phyloP scores from a whole-genome alignment of 805 yeast species.

The Grigorovia humatica region DNA sequence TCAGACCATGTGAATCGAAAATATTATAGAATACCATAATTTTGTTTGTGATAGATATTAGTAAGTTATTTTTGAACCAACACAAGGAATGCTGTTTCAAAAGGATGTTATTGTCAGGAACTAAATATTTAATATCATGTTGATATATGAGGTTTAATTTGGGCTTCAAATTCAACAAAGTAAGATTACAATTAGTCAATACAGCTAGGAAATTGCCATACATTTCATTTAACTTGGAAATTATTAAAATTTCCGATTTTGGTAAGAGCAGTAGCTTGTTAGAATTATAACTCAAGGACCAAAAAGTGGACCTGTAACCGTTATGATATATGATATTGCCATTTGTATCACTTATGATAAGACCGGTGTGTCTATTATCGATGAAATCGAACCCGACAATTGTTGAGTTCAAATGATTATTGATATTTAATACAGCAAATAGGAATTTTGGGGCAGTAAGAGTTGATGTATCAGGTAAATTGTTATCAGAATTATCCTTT shows the following conservation, averaged over 20 bases:
- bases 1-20: not conserved
- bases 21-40: slow-evolving; percentile 5
- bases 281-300: slow-evolving; percentile 20
- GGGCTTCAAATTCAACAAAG: slow-evolving; percentile 9
- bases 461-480: not conserved
- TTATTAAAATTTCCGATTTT: slow-evolving; percentile 7
- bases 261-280: slow-evolving; percentile 10
- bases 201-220: slow-evolving; percentile 15
- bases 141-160: slow-evolving; percentile 1
- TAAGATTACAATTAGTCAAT: slow-evolving; percentile 15
- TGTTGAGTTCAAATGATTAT: slow-evolving; percentile 25
- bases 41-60: slow-evolving; percentile 12
- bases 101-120: not conserved
- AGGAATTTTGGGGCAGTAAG: slow-evolving; percentile 6
- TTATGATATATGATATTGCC: slow-evolving; percentile 58
- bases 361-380: slow-evolving; percentile 43
- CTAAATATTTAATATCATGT: not conserved
- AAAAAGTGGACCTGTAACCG: slow-evolving; percentile 38
- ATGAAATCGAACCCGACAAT: slow-evolving; percentile 39
- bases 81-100: slow-evolving; percentile 8
- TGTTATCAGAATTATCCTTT: not conserved
- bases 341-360: slow-evolving; percentile 43
- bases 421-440: slow-evolving; percentile 23
- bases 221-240: slow-evolving; percentile 1
- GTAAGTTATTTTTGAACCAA: slow-evolving; percentile 14